These are phyloP conservation scores for Scopulariopsis brevicaulis DNA, from an alignment of 2,329 filamentous ascomycete species.

Conservation along the genomic window DNA sequence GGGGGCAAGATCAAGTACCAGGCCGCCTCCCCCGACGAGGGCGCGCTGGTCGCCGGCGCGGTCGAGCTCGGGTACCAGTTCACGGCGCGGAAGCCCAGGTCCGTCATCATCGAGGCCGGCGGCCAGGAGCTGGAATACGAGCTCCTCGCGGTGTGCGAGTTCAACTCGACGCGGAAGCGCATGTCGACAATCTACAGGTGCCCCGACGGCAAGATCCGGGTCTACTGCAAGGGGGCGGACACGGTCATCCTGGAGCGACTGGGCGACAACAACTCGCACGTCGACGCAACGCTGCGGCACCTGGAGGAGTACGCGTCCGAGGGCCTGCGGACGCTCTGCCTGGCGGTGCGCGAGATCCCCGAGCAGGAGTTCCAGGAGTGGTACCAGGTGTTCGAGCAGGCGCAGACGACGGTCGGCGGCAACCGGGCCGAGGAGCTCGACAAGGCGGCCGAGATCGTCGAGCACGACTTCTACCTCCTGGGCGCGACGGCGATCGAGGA, in stretches of 20 bases:
- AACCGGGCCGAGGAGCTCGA: slow-evolving; percentile 91
- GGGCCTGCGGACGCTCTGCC: slow-evolving; percentile 83
- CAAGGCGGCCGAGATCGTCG: slow-evolving; percentile 92
- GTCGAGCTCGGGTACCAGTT: slow-evolving; percentile 80
- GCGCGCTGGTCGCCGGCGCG: slow-evolving; percentile 89
- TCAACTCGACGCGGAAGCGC: slow-evolving; percentile 81
- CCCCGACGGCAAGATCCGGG: slow-evolving; percentile 86
- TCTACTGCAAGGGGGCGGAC: slow-evolving; percentile 94
- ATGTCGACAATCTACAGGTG: slow-evolving; percentile 98
- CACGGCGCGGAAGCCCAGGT: slow-evolving; percentile 75
- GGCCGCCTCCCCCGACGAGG: slow-evolving; percentile 93
- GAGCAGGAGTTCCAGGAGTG: slow-evolving; percentile 85
- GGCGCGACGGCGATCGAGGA: slow-evolving; percentile 97
- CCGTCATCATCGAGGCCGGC: slow-evolving; percentile 71
- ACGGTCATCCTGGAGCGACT: slow-evolving; percentile 94
- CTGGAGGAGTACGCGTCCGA: slow-evolving; percentile 98
- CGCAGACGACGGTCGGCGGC: slow-evolving; percentile 80
- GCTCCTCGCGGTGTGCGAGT: slow-evolving; percentile 92
- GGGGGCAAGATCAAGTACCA: slow-evolving; percentile 87
- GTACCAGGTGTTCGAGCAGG: slow-evolving; percentile 76
- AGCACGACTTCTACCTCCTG: slow-evolving; percentile 81
- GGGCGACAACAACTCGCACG: slow-evolving; percentile 69
- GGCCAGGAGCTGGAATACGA: slow-evolving; percentile 74
- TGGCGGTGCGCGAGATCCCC: slow-evolving; percentile 86
- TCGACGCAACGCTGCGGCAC: slow-evolving; percentile 84